Percentiles rank a stretch among this genome's conserved stretches.
Conservation (phyloP, 148 eudicot genomes). For the Vaccinium corymbosum region DNA sequence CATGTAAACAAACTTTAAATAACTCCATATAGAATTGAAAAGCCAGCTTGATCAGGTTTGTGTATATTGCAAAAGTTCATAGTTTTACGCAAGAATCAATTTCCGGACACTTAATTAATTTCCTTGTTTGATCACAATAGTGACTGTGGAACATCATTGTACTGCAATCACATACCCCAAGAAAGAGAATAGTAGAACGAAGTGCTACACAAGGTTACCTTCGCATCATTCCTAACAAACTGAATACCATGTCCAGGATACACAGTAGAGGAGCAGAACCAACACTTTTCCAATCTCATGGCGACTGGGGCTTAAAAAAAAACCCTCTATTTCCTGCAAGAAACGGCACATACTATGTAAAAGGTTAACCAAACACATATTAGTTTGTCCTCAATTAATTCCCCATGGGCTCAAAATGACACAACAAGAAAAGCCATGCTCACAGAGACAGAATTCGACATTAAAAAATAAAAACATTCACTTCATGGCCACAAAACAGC, state of each 20-base stretch:
- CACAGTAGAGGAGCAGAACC: conserved; percentile 88
- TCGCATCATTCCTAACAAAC: conserved; percentile 84
- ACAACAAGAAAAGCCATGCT: background rate
- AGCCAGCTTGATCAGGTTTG: background rate
- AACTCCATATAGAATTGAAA: background rate
- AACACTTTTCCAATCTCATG: conserved; percentile 93
- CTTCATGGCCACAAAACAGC: background rate
- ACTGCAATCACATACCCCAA: background rate
- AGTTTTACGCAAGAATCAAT: background rate
- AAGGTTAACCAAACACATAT: background rate
- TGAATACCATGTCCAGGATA: conserved; percentile 93
- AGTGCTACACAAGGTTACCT: conserved; percentile 34
- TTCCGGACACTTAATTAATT: background rate
- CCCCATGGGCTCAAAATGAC: background rate
- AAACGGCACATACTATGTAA: background rate
- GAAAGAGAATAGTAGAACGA: background rate
- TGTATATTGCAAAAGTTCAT: conserved; percentile 1
- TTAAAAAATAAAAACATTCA: background rate
- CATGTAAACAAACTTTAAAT: background rate
- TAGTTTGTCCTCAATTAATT: background rate
- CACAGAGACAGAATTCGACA: background rate
- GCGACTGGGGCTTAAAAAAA: conserved; percentile 1
- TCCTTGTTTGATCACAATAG: background rate
- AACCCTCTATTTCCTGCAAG: conserved; percentile 24
- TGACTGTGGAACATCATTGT: background rate